phyloP scores from a whole-genome alignment of 495 filamentous ascomycete genomes.

The Astrothelium macrocarpum region DNA sequence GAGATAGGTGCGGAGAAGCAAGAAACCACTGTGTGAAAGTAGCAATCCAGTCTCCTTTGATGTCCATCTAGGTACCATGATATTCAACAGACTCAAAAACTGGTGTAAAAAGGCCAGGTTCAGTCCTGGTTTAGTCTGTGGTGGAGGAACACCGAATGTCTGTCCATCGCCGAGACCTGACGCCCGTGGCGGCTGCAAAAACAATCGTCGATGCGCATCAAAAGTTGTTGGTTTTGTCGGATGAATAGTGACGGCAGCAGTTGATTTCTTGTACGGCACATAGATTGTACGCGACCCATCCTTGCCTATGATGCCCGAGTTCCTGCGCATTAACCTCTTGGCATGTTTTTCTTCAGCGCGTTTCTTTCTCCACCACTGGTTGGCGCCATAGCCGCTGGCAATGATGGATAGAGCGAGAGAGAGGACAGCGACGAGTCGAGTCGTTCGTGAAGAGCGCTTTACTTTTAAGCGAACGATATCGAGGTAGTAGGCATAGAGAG shows the following conservation, averaged over 20 bases:
- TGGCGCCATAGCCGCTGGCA: slow-evolving; percentile 61
- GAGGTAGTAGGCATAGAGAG: slow-evolving; percentile 23
- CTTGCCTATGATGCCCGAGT: slow-evolving; percentile 84
- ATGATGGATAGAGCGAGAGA: slow-evolving; percentile 67
- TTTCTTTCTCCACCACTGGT: slow-evolving; percentile 58
- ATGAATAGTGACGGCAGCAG: slow-evolving; percentile 83
- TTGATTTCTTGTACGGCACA: slow-evolving; percentile 76
- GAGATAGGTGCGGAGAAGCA: slow-evolving; percentile 87
- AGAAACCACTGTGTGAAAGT: slow-evolving; percentile 74
- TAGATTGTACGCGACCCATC: slow-evolving; percentile 91
- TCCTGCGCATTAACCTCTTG: slow-evolving; percentile 68
- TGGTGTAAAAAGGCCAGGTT: slow-evolving; percentile 98
- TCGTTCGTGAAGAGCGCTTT: slow-evolving; percentile 35
- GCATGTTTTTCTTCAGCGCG: slow-evolving; percentile 71
- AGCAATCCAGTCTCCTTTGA: slow-evolving; percentile 91
- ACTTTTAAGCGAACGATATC: slow-evolving; percentile 16
- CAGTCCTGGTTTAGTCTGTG: slow-evolving; percentile 83
- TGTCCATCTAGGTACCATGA: slow-evolving; percentile 92
- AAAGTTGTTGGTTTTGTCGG: slow-evolving; percentile 92
- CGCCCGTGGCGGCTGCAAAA: slow-evolving; percentile 78
- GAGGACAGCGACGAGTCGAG: slow-evolving; percentile 64
- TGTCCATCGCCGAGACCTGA: slow-evolving; percentile 59
- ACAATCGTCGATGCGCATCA: slow-evolving; percentile 88
- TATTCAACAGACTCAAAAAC: slow-evolving; percentile 86
- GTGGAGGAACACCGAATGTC: slow-evolving; percentile 63